phyloP scores from a whole-genome alignment of 352 stramenopile species.

The Phytopythium boreale region DNA sequence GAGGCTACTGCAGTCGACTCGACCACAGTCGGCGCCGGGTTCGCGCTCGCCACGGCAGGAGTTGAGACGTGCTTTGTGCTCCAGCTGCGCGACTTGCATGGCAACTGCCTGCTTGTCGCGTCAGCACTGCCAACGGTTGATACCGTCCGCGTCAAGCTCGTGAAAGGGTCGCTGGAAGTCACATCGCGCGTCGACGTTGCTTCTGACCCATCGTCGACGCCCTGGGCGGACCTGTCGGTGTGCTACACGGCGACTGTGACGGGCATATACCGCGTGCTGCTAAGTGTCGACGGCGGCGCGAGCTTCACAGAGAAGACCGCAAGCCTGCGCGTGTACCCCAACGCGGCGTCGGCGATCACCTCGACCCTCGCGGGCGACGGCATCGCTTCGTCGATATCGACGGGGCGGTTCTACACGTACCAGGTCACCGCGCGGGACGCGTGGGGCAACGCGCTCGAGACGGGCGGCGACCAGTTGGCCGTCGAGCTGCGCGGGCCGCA shows the following conservation, averaged over 20 bases:
- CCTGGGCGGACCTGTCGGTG: slow-evolving; percentile 8
- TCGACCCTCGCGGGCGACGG: slow-evolving; percentile 28
- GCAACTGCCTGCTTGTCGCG: slow-evolving; percentile 18
- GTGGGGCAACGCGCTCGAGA: slow-evolving; percentile 38
- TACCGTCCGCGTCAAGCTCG: slow-evolving; percentile 12
- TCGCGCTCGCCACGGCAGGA: slow-evolving; percentile 33
- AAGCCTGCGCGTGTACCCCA: slow-evolving; percentile 24
- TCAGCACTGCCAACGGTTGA: slow-evolving; percentile 8
- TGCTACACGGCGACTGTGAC: slow-evolving; percentile 30
- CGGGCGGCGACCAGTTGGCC: slow-evolving; percentile 33
- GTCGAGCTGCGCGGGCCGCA: slow-evolving; percentile 31
- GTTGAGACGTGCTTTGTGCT: slow-evolving; percentile 24
- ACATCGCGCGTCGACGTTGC: background rate
- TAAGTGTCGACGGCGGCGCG: slow-evolving; percentile 27
- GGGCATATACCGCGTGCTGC: slow-evolving; percentile 30
- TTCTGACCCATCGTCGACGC: background rate
- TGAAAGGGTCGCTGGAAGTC: slow-evolving; percentile 8
- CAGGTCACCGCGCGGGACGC: slow-evolving; percentile 35
- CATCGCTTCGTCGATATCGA: slow-evolving; percentile 25
- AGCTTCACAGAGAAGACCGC: slow-evolving; percentile 28
- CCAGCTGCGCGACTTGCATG: slow-evolving; percentile 36
- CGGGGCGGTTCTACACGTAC: slow-evolving; percentile 22
- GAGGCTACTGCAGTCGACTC: slow-evolving; percentile 20
- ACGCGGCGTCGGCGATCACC: slow-evolving; percentile 25
- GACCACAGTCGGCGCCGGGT: slow-evolving; percentile 30